Base-by-base conservation (phyloP, 192 early-diverging fungal genomes). In the Coemansia sp. region DNA sequence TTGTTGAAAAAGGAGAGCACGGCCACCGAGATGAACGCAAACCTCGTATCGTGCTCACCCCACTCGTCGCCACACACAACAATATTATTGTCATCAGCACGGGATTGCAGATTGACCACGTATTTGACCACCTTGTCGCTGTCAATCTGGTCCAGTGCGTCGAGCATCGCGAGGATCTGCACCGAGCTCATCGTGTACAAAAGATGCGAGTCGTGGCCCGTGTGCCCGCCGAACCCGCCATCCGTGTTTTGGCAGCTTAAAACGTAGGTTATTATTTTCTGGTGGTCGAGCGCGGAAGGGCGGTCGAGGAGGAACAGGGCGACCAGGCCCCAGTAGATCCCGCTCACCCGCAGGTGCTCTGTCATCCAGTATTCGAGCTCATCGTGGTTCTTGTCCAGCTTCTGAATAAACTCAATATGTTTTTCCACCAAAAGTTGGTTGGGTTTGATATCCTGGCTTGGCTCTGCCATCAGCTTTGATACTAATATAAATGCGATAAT, bases 41-140 rank as follows among this genome's bases (percentile, higher is more conserved):
- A 99, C 50, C 97, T 81, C 0, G 94, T 94, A 65, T 99, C 97
- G 23, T 91, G 84, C 65, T 99, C 95, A 49, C 93, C 95, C 89
- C 91, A 98, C 11, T 75, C 70, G 71, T 99, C 97, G 11, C 97
- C 97, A 9, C 80, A 77, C 60, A 98, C 92, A n/a, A 89, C n/a
- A n/a, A n/a, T n/a, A n/a, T n/a, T n/a, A n/a, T 88, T 2, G 35
- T 40, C 95, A 93, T 22, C 19, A 73, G 71, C 4, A 67, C 71
- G 1, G 33, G 87, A 58, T 53, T 94, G 90, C 19, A 87, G 60
- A 3, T 67, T 69, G 1, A 57, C 57, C 38, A 97, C 84, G 67
- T 87, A 98, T 31, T 81, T 56, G 1, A 90, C 79, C 5, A 89
- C 86, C 25, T 82, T 81, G 14, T 82, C 71, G 2, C 62, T 65